These are phyloP conservation scores for Clarireedia sp. DNA, from an alignment of 2,329 filamentous ascomycete species.

Conservation along the genomic window DNA sequence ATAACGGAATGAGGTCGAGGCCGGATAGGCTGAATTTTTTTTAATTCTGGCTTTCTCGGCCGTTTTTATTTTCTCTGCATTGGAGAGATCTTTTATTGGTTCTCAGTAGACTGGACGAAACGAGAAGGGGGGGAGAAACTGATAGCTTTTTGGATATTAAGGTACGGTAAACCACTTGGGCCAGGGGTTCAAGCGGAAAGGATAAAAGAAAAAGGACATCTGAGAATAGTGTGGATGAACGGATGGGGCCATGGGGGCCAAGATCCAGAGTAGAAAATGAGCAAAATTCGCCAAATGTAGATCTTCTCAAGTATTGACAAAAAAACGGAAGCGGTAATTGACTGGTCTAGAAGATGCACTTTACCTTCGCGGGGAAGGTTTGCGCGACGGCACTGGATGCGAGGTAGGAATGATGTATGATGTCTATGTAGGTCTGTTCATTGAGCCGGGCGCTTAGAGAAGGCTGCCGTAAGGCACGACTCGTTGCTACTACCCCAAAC, in stretches of 20 bases:
- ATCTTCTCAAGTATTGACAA: constrained; percentile 3
- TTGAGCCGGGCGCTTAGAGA: constrained; percentile 30
- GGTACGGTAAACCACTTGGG: not conserved
- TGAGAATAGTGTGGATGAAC: not conserved
- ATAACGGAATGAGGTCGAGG: not conserved
- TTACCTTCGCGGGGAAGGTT: constrained; percentile 18
- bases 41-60: not conserved
- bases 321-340: constrained; percentile 10
- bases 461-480: constrained; percentile 27
- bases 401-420: constrained; percentile 18
- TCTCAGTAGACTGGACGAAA: too few species aligned
- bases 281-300: constrained; percentile 1
- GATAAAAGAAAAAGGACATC: not conserved
- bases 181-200: not conserved
- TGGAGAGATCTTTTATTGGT: not conserved
- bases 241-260: constrained; percentile 6
- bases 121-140: not conserved
- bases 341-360: constrained; percentile 19
- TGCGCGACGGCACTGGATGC: constrained; percentile 25
- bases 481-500: constrained; percentile 13
- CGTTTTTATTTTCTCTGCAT: too few species aligned
- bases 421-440: constrained; percentile 14
- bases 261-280: not conserved
- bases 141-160: not conserved
- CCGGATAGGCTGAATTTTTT: not conserved